phyloP scores from a whole-genome alignment of 1,284 basidiomycete genomes.

The Hypsizygus ulmarius region DNA sequence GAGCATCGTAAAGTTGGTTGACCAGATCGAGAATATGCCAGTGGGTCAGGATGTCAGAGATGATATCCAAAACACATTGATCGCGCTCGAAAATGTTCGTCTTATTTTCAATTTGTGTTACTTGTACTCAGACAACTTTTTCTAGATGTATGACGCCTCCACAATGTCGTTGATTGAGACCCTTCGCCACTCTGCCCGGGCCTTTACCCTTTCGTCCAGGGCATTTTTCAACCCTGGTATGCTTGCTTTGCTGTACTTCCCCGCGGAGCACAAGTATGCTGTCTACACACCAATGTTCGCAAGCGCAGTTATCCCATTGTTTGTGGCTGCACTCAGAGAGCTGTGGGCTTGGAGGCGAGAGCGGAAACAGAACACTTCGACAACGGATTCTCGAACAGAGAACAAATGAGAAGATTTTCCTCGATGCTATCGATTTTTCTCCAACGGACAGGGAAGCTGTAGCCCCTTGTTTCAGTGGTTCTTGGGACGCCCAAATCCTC shows the following conservation, averaged over 20 bases:
- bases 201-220: conserved; percentile 72
- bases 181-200: conserved; percentile 63
- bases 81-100: conserved; percentile 68
- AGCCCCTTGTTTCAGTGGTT: too few relatives aligned
- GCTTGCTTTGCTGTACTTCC: conserved; percentile 95
- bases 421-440: too few relatives aligned
- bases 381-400: too few relatives aligned
- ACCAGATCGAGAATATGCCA: conserved; percentile 88
- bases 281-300: conserved; percentile 93
- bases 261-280: conserved; percentile 92
- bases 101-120: conserved; percentile 3
- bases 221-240: conserved; percentile 98
- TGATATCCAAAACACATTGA: conserved; percentile 69
- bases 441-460: too few relatives aligned
- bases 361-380: conserved; percentile 22
- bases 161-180: conserved; percentile 43
- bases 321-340: conserved; percentile 75
- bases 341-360: conserved; percentile 52
- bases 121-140: conserved; percentile 8
- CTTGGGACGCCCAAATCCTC: too few relatives aligned
- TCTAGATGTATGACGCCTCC: conserved; percentile 44
- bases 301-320: conserved; percentile 78
- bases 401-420: too few relatives aligned
- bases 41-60: conserved; percentile 73
- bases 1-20: conserved; percentile 81